Evolutionary conservation across 331 rosid species (phyloP).

Genomic region (Cydonia oblonga): DNA sequence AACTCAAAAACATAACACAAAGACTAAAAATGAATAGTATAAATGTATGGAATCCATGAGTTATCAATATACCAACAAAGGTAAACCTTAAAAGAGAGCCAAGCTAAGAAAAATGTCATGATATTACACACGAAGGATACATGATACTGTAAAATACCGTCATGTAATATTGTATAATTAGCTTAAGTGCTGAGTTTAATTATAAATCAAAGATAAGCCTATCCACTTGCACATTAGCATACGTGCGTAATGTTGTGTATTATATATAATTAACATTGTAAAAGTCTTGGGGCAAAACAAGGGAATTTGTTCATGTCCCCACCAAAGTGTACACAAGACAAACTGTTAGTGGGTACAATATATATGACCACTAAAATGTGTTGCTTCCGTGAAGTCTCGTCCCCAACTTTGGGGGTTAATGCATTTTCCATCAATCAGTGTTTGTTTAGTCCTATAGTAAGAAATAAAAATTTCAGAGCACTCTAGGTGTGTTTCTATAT

Average conservation of each 20-base stretch:
- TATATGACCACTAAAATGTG: background rate
- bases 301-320: background rate
- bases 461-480: background rate
- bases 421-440: background rate
- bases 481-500: background rate
- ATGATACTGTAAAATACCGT: too few relatives aligned
- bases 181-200: background rate
- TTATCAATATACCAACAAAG: background rate
- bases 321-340: background rate
- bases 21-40: too few relatives aligned
- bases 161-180: too few relatives aligned
- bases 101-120: background rate
- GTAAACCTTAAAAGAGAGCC: background rate
- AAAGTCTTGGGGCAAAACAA: background rate
- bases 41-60: too few relatives aligned
- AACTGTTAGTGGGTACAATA: background rate
- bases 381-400: background rate
- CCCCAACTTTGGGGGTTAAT: conserved; percentile 1
- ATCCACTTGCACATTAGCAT: background rate
- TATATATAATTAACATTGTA: background rate
- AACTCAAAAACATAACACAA: too few relatives aligned
- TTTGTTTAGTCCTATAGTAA: background rate
- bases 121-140: too few relatives aligned
- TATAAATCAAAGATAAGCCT: background rate
- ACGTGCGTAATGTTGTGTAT: background rate